phyloP scores from a whole-genome alignment of 108 stramenopile species.

The Skeletonema marinoi region DNA sequence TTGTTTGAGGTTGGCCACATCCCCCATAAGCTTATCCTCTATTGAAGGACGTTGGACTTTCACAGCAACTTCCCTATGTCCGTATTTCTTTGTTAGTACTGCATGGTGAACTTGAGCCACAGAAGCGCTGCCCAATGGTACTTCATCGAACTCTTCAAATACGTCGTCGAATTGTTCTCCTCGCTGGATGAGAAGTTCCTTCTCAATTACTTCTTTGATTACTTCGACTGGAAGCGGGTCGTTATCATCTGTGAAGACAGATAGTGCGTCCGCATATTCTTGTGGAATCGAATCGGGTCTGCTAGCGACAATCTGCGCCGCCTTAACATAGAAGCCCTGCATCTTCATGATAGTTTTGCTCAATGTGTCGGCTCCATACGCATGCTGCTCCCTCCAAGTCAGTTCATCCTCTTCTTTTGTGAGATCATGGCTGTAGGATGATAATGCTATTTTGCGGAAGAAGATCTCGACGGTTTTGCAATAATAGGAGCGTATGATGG shows the following conservation, averaged over 20 bases:
- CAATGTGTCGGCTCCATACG: slow-evolving; percentile 32
- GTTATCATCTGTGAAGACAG: background rate
- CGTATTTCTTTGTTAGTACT: slow-evolving; percentile 74
- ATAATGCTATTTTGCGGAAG: background rate
- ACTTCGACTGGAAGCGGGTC: background rate
- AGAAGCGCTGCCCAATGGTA: slow-evolving; percentile 73
- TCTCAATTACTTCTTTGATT: background rate
- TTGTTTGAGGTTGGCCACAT: slow-evolving; percentile 87
- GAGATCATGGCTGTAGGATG: background rate
- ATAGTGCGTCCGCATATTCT: background rate
- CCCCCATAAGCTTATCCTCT: slow-evolving; percentile 91
- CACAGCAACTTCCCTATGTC: slow-evolving; percentile 89
- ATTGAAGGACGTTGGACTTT: slow-evolving; percentile 94
- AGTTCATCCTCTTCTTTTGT: background rate
- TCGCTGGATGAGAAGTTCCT: background rate
- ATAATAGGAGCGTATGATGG: background rate
- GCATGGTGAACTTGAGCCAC: slow-evolving; percentile 96
- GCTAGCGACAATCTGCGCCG: slow-evolving; percentile 56
- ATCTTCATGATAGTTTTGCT: slow-evolving; percentile 42
- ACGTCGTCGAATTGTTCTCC: slow-evolving; percentile 58
- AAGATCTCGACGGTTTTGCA: background rate
- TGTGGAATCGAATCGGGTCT: slow-evolving; percentile 12
- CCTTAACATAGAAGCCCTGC: slow-evolving; percentile 64
- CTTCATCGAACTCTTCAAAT: slow-evolving; percentile 87
- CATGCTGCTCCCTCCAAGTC: background rate